Conservation (phyloP, 2,329 filamentous ascomycete genomes). For the Trichophyton mentagrophytes region DNA sequence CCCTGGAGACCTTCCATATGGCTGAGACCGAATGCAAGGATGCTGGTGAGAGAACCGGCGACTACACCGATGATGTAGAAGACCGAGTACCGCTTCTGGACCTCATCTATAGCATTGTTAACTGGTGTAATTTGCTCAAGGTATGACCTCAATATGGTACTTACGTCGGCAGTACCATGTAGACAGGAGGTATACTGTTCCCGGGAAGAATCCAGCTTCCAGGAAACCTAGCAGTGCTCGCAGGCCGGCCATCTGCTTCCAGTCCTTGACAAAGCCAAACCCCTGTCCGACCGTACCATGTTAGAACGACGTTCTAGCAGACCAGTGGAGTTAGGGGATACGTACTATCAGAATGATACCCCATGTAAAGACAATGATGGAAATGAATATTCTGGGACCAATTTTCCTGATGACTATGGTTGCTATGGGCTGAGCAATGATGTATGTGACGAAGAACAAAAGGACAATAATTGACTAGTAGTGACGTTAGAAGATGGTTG, state of each 20-base stretch:
- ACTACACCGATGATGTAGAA: conserved; percentile 41
- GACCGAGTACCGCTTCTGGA: conserved; percentile 30
- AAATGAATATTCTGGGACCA: conserved; percentile 31
- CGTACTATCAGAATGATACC: conserved; percentile 16
- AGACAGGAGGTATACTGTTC: conserved; percentile 57
- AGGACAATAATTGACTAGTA: conserved; percentile 50
- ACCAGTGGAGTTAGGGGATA: not conserved
- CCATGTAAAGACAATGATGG: conserved; percentile 16
- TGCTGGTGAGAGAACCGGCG: conserved; percentile 37
- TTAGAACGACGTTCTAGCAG: not conserved
- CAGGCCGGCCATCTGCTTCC: conserved; percentile 18
- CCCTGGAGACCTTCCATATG: conserved; percentile 33
- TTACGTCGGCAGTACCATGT: conserved; percentile 51
- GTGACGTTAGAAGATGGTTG: not conserved
- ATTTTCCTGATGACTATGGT: conserved; percentile 55
- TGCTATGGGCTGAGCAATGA: conserved; percentile 57
- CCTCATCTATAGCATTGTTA: conserved; percentile 16
- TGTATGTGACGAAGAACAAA: conserved; percentile 63
- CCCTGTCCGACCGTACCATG: conserved; percentile 5
- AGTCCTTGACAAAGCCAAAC: conserved; percentile 20
- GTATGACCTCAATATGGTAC: not conserved
- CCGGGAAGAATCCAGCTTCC: conserved; percentile 57
- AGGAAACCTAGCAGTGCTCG: conserved; percentile 46
- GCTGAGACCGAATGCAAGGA: conserved; percentile 33
- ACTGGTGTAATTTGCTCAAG: too few species aligned